phyloP scores from a whole-genome alignment of 2,329 filamentous ascomycete species.

The Graphium sp. region DNA sequence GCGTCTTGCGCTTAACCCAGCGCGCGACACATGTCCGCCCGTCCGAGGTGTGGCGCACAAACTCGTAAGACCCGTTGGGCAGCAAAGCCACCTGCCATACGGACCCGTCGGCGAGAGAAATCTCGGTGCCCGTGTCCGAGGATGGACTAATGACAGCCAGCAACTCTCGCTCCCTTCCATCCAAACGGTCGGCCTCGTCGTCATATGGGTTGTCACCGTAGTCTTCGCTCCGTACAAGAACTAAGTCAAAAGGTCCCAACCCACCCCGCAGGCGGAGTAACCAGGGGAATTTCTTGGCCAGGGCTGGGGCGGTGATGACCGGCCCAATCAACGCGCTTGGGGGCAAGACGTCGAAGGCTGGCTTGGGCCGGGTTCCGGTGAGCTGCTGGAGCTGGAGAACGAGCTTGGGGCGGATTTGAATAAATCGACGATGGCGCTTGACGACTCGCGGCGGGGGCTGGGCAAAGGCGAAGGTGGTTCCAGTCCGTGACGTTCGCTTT shows the following conservation, averaged over 20 bases:
- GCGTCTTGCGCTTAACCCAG: constrained; percentile 41
- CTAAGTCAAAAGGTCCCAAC: constrained; percentile 51
- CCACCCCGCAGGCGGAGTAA: constrained; percentile 47
- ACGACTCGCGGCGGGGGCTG: constrained; percentile 45
- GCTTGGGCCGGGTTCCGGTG: constrained; percentile 43
- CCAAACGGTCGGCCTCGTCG: constrained; percentile 27
- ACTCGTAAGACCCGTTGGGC: constrained; percentile 46
- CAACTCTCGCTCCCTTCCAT: constrained; percentile 33
- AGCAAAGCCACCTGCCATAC: constrained; percentile 38
- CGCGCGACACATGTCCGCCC: constrained; percentile 44
- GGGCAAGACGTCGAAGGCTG: constrained; percentile 58
- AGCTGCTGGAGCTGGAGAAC: constrained; percentile 57
- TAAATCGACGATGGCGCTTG: constrained; percentile 45
- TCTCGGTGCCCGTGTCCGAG: constrained; percentile 39
- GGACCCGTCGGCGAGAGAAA: constrained; percentile 47
- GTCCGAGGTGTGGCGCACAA: constrained; percentile 38
- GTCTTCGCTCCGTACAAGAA: constrained; percentile 54
- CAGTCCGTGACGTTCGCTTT: constrained; percentile 31
- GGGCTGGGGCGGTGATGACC: constrained; percentile 35
- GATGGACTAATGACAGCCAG: constrained; percentile 52
- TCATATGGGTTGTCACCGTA: constrained; percentile 26
- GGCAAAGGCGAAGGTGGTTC: constrained; percentile 49
- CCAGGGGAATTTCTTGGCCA: constrained; percentile 44
- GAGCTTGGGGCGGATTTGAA: constrained; percentile 50
- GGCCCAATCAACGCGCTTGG: constrained; percentile 40